Percentiles rank a stretch among this genome's conserved stretches.
phyloP scores from a whole-genome alignment of 169 alveolate genomes.

The Babesia gibsoni region DNA sequence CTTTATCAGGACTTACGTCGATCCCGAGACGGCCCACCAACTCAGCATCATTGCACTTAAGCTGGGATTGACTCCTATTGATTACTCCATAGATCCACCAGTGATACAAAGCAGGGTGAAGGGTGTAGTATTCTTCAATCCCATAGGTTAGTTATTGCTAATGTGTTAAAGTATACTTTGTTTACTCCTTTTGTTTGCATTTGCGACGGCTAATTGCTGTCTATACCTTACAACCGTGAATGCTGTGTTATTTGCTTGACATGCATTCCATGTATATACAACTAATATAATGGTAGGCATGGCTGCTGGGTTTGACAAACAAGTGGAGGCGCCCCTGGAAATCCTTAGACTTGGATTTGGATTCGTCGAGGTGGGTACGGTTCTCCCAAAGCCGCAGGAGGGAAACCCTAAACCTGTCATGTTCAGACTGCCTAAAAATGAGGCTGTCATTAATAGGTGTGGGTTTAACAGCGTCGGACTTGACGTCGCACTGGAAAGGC shows the following conservation, averaged over 20 bases:
- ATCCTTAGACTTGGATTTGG: conserved; percentile 81
- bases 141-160: conserved; percentile 52
- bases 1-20: conserved; percentile 62
- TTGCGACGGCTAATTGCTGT: too few species aligned
- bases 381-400: conserved; percentile 79
- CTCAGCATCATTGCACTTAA: conserved; percentile 64
- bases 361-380: conserved; percentile 82
- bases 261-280: conserved; percentile 1
- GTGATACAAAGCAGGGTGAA: conserved; percentile 40
- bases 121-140: conserved; percentile 42
- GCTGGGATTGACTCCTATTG: conserved; percentile 67
- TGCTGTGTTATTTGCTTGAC: too few species aligned
- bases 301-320: conserved; percentile 87
- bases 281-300: conserved; percentile 73
- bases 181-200: too few species aligned
- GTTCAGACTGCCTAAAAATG: conserved; percentile 71
- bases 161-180: too few species aligned
- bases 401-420: conserved; percentile 83
- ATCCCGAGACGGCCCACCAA: conserved; percentile 69
- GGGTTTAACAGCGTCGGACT: conserved; percentile 84
- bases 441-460: conserved; percentile 76
- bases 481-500: conserved; percentile 69
- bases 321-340: conserved; percentile 75
- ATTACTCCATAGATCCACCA: conserved; percentile 67
- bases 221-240: too few species aligned